Base-by-base conservation (phyloP, 2,329 filamentous ascomycete species). In the Zasmidium cellare region DNA sequence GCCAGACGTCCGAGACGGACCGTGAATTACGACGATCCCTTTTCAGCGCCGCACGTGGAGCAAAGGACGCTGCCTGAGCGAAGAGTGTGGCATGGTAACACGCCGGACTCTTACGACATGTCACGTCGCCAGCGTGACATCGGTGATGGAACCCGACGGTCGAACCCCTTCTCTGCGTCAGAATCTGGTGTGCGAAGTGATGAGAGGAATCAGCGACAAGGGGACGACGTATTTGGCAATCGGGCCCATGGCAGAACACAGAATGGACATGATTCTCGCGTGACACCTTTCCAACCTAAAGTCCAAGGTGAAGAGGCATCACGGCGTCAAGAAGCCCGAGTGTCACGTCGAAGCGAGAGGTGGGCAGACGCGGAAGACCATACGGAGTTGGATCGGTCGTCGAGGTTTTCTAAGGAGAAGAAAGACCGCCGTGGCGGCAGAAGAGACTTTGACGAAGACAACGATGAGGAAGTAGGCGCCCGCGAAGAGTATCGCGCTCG, bases 401-500 rank as follows among this genome's bases (percentile, higher is more conserved):
- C 35, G 3, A 63, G 62, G 41, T 44, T n/a, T 12, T 51, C 23
- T 19, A 51, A 46, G 23, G 53, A 60, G 19, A 53, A 55, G n/a
- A 59, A 59, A 55, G 51, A 54, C 18, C 53, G 54, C 20, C 63
- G 67, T 45, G 51, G 55, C 5, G 58, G 58, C 25, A 57, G 62
- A 25, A 52, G 61, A 44, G 60, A 60, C 49, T 58, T 54, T 22
- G 55, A 67, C n/a, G 69, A 70, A 19, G 69, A 69, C 18, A 65
- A 68, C 20, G 68, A 69, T 20, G 68, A 70, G 3, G 63, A 65
- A 11, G 58, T 55, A 16, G 65, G 55, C 18, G 64, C 65, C 24
- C 66, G 69, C 31, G 66, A 70, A 18, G 65, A 65, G 20, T 64
- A 63, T 38, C 58, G 61, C 20, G 61, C 60, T 2, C 64, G 64